phyloP scores from a whole-genome alignment of 345 rosid species.

The Lepidium didymum region DNA sequence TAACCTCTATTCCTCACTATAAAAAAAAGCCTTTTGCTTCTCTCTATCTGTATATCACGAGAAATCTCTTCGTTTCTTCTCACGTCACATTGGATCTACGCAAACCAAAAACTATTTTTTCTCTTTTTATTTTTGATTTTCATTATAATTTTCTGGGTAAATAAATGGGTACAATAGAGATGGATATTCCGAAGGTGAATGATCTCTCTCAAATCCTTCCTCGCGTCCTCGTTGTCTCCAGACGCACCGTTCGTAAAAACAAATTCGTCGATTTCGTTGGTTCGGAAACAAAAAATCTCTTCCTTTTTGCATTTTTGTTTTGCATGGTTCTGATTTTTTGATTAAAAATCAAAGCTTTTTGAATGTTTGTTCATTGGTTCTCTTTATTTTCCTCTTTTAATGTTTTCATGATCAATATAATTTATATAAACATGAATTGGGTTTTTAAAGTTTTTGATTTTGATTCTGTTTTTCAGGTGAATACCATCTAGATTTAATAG shows the following conservation, averaged over 20 bases:
- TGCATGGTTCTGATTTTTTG: conserved; percentile 15
- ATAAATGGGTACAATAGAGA: background rate
- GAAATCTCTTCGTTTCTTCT: background rate
- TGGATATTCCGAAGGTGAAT: conserved; percentile 15
- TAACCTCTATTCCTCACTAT: conserved; percentile 2
- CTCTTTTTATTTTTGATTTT: background rate
- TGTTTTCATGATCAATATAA: background rate
- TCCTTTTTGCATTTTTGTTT: background rate
- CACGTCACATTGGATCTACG: conserved; percentile 23
- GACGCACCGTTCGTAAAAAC: conserved; percentile 58
- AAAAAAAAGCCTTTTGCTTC: conserved; percentile 15
- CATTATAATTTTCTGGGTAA: background rate
- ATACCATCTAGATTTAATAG: conserved; percentile 61
- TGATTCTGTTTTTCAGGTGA: conserved; percentile 35
- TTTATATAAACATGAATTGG: too few relatives aligned
- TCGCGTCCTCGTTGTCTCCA: conserved; percentile 57
- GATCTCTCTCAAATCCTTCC: conserved; percentile 51
- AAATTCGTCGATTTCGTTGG: conserved; percentile 64
- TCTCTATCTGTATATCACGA: conserved; percentile 6
- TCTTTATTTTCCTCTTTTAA: background rate
- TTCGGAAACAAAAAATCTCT: background rate
- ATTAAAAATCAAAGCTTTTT: background rate
- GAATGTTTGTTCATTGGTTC: background rate
- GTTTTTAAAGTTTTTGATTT: background rate
- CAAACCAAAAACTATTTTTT: conserved; percentile 17